These are phyloP conservation scores for Wickerhamomyces chaumierensis DNA, from an alignment of 805 yeast genomes.

Conservation along the genomic window DNA sequence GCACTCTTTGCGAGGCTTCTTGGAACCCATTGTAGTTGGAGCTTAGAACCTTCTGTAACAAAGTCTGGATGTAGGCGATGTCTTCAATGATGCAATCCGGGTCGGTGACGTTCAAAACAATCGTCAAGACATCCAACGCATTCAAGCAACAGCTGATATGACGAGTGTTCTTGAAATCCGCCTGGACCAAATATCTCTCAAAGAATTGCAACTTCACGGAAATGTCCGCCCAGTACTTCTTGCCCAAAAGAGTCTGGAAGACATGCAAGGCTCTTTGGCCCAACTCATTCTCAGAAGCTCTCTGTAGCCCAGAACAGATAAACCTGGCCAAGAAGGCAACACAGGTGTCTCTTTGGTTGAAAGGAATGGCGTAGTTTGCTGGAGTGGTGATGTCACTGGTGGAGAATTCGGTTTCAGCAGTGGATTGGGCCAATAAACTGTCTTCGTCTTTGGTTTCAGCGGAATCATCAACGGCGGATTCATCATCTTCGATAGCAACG, in stretches of 20 bases:
- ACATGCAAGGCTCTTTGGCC: constrained; percentile 78
- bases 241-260: constrained; percentile 59
- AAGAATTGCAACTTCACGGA: constrained; percentile 79
- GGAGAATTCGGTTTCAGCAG: constrained; percentile 13
- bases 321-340: constrained; percentile 81
- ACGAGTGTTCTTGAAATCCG: constrained; percentile 60
- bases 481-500: constrained; percentile 3
- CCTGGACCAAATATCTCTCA: constrained; percentile 73
- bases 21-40: constrained; percentile 83
- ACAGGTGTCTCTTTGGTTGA: constrained; percentile 78
- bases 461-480: constrained; percentile 18
- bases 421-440: constrained; percentile 7
- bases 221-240: constrained; percentile 78
- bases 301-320: constrained; percentile 74
- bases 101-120: constrained; percentile 69
- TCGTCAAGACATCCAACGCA: constrained; percentile 80
- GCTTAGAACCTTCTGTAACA: constrained; percentile 71
- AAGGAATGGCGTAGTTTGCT: constrained; percentile 49
- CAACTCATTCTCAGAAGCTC: constrained; percentile 73
- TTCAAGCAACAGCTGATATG: constrained; percentile 74
- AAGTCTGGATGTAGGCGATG: constrained; percentile 52
- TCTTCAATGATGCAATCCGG: constrained; percentile 72
- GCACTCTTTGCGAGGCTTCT: constrained; percentile 67
- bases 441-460: constrained; percentile 21
- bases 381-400: constrained; percentile 33